Evolutionary conservation across 768 basidiomycete genomes (phyloP).

Genomic region (Strobilomyces dryophilus): DNA sequence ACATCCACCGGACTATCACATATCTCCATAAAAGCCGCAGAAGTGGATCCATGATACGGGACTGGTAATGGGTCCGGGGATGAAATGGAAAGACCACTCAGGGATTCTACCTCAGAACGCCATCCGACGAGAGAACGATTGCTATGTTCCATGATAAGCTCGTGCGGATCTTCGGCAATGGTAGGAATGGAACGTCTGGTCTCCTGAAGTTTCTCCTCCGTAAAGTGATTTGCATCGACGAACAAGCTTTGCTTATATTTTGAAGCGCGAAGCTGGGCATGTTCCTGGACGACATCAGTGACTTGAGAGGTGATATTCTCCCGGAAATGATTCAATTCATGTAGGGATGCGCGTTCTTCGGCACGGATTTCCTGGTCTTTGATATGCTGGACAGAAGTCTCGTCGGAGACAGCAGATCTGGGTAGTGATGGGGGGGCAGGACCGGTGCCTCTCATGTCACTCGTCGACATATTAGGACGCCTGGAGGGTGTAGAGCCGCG

Average conservation of each 20-base stretch:
- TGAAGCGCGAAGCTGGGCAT: conserved; percentile 9
- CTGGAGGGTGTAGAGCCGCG: conserved; percentile 14
- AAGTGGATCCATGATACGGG: conserved; percentile 39
- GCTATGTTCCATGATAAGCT: conserved; percentile 13
- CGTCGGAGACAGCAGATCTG: conserved; percentile 11
- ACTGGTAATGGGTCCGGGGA: conserved; percentile 45
- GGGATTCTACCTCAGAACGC: conserved; percentile 24
- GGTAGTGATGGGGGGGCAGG: conserved; percentile 10
- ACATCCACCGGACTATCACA: conserved; percentile 31
- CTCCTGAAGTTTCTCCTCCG: conserved; percentile 18
- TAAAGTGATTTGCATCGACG: conserved; percentile 15
- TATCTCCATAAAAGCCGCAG: conserved; percentile 27
- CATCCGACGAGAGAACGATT: conserved; percentile 14
- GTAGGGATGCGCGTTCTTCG: conserved; percentile 17
- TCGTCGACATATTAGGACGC: conserved; percentile 15
- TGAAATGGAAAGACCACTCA: conserved; percentile 25
- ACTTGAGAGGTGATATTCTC: conserved; percentile 12
- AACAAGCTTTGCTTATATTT: conserved; percentile 13
- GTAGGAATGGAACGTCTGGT: conserved; percentile 27
- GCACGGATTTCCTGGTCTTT: conserved; percentile 11
- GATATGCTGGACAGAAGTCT: conserved; percentile 7
- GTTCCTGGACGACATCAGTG: conserved; percentile 9
- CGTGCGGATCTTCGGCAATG: conserved; percentile 27
- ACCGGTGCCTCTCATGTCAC: neutral
- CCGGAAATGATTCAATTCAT: conserved; percentile 10